These are phyloP conservation scores for Croton laevigatus DNA, from an alignment of 441 rosid species.

Conservation along the genomic window DNA sequence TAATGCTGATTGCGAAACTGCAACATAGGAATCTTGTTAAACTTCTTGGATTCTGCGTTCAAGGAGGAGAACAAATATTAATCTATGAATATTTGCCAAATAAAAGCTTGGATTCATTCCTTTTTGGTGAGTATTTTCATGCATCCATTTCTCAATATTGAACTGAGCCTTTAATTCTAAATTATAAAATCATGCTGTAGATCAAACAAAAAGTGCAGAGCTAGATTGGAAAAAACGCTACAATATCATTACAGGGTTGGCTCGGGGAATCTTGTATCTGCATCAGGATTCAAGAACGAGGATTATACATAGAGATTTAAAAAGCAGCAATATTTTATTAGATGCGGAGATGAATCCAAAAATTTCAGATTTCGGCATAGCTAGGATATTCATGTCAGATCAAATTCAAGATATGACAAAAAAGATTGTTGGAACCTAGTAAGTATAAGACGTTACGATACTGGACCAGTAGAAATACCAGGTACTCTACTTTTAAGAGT, in stretches of 20 bases:
- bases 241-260: conserved; percentile 48
- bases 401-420: conserved; percentile 9
- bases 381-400: conserved; percentile 16
- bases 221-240: conserved; percentile 47
- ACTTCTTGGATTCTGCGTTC: too few species aligned
- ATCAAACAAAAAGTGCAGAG: conserved; percentile 21
- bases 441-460: background rate
- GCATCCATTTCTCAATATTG: background rate
- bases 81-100: too few species aligned
- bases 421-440: conserved; percentile 24
- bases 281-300: conserved; percentile 62
- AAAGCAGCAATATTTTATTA: conserved; percentile 47
- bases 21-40: too few species aligned
- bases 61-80: too few species aligned
- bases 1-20: too few species aligned
- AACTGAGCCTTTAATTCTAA: background rate
- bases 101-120: conserved; percentile 34
- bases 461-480: background rate
- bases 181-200: conserved; percentile 17
- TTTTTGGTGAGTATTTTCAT: conserved; percentile 35
- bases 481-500: background rate
- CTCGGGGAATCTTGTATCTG: conserved; percentile 57
- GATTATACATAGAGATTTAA: conserved; percentile 63
- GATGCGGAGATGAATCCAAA: background rate
- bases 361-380: conserved; percentile 25